phyloP scores from a whole-genome alignment of 257 asterid species.

The Ilex aquifolium region DNA sequence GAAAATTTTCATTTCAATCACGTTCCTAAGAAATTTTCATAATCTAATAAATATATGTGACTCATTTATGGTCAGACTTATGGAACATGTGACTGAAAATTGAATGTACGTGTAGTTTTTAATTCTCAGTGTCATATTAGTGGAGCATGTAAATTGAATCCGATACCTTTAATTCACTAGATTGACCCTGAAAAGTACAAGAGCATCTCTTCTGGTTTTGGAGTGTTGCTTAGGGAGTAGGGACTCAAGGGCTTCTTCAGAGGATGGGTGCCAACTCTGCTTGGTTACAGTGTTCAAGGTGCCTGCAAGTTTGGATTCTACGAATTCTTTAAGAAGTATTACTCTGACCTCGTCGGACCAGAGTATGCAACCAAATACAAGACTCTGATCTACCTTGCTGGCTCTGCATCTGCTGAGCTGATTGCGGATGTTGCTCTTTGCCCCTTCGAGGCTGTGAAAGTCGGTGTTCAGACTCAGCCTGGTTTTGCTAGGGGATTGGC shows the following conservation, averaged over 20 bases:
- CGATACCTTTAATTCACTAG: constrained; percentile 13
- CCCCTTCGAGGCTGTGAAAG: constrained; percentile 63
- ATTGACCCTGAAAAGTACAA: constrained; percentile 57
- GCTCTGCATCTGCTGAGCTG: constrained; percentile 62
- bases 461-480: constrained; percentile 64
- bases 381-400: constrained; percentile 59
- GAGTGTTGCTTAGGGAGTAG: constrained; percentile 48
- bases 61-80: no score
- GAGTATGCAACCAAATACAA: constrained; percentile 52
- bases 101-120: no score
- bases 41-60: no score
- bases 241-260: constrained; percentile 51
- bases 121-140: no score
- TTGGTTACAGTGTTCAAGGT: constrained; percentile 69
- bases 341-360: constrained; percentile 54
- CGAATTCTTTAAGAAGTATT: constrained; percentile 58
- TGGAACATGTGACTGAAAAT: no score
- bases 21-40: no score
- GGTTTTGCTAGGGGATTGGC: constrained; percentile 54
- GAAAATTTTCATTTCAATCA: no score
- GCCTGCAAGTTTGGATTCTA: constrained; percentile 67
- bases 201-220: constrained; percentile 51
- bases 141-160: constrained; percentile 3
- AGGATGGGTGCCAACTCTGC: constrained; percentile 60
- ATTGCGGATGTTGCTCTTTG: constrained; percentile 59